These are phyloP conservation scores for Penicillium carneum DNA, from an alignment of 2,329 filamentous ascomycete genomes.

Conservation along the genomic window DNA sequence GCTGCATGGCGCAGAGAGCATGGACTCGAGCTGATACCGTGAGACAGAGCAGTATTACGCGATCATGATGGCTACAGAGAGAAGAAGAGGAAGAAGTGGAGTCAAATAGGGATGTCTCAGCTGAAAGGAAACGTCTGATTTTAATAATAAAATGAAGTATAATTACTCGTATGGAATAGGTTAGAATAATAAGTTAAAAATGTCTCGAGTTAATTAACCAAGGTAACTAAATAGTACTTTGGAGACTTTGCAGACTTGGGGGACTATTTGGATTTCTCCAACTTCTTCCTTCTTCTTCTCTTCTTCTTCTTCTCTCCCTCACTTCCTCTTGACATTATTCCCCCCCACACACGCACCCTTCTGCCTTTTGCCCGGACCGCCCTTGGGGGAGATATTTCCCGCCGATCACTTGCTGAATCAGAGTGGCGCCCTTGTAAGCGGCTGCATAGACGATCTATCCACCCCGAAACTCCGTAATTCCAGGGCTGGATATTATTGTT, in stretches of 20 bases:
- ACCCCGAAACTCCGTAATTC: constrained; percentile 6
- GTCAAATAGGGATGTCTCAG: constrained; percentile 6
- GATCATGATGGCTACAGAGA: constrained; percentile 2
- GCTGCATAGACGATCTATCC: constrained; percentile 29
- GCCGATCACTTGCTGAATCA: constrained; percentile 34
- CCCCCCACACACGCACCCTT: not conserved
- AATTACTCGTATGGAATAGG: not conserved
- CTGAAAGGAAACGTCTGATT: not conserved
- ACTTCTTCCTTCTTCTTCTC: not conserved
- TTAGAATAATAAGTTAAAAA: not conserved
- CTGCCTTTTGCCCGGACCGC: not conserved
- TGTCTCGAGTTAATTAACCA: constrained; percentile 7
- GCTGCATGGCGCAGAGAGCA: not conserved
- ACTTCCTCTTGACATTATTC: constrained; percentile 11
- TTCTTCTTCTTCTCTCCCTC: constrained; percentile 16
- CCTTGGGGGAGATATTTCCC: constrained; percentile 15
- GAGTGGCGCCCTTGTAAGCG: constrained; percentile 26
- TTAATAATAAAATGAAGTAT: constrained; percentile 10
- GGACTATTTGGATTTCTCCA: not conserved
- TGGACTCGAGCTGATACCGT: constrained; percentile 12
- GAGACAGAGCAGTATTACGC: constrained; percentile 6
- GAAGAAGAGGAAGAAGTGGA: constrained; percentile 7
- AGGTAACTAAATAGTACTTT: not conserved
- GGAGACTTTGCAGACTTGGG: not conserved
- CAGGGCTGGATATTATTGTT: constrained; percentile 18